phyloP scores from a whole-genome alignment of 257 asterid genomes.

The Solanum chilense region DNA sequence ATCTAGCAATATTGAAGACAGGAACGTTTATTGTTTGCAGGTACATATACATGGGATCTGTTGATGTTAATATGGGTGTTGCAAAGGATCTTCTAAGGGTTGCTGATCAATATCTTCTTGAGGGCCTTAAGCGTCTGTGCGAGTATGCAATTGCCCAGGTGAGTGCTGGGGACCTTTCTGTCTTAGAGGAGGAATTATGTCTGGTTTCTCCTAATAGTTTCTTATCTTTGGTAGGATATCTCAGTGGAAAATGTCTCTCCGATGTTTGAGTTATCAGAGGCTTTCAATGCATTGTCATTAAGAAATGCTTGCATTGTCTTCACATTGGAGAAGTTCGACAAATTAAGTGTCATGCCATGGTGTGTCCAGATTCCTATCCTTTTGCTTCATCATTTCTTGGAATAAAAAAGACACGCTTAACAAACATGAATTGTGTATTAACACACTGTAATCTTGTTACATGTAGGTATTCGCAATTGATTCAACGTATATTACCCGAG shows the following conservation, averaged over 20 bases:
- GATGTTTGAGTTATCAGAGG: conserved; percentile 92
- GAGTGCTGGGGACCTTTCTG: neutral
- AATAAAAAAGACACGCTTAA: neutral
- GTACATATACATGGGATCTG: conserved; percentile 67
- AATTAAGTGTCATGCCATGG: conserved; percentile 56
- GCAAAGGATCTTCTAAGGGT: conserved; percentile 69
- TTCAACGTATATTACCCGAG: conserved; percentile 68
- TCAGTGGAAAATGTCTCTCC: conserved; percentile 69
- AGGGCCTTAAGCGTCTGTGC: conserved; percentile 69
- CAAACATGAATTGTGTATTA: neutral
- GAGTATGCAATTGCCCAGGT: conserved; percentile 75
- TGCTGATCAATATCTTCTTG: conserved; percentile 69
- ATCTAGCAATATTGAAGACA: neutral
- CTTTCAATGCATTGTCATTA: conserved; percentile 71
- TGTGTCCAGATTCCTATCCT: conserved; percentile 14
- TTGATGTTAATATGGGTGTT: conserved; percentile 48
- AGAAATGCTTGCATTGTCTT: conserved; percentile 70
- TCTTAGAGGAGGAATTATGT: conserved; percentile 2
- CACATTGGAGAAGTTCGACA: conserved; percentile 71
- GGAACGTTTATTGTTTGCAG: conserved; percentile 18
- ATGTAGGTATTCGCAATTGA: conserved; percentile 67
- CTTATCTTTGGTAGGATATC: conserved; percentile 45
- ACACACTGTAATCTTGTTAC: neutral
- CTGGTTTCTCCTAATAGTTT: conserved; percentile 11
- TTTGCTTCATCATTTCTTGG: neutral